Percentiles rank a stretch among this genome's conserved stretches.
Evolutionary conservation across 495 filamentous ascomycete species (phyloP).

Genomic region (Trichocladium uniseriatum): DNA sequence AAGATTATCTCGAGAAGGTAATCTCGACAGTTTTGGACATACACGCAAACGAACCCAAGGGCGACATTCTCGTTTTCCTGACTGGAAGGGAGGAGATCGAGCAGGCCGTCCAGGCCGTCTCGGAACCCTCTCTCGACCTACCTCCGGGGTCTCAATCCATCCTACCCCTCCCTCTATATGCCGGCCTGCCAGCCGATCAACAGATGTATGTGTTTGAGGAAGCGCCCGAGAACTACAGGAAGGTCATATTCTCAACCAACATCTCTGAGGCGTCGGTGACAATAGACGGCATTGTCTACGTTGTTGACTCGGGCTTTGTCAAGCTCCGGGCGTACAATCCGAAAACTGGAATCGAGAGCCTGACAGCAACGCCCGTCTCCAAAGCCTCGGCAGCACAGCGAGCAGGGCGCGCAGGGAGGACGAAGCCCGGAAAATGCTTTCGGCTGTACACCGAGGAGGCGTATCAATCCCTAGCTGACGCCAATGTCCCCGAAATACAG

Average conservation of each 20-base stretch:
- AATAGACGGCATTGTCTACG: slow-evolving; percentile 87
- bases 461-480: slow-evolving; percentile 60
- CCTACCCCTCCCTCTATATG: slow-evolving; percentile 76
- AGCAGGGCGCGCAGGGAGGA: slow-evolving; percentile 83
- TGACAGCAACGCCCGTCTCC: slow-evolving; percentile 82
- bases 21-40: slow-evolving; percentile 90
- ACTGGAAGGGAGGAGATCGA: slow-evolving; percentile 95
- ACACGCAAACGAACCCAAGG: slow-evolving; percentile 75
- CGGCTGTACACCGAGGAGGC: slow-evolving; percentile 78
- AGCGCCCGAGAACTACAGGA: slow-evolving; percentile 73
- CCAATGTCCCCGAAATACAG: slow-evolving; percentile 84
- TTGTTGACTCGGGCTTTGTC: slow-evolving; percentile 86
- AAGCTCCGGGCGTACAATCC: slow-evolving; percentile 88
- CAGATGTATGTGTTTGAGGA: slow-evolving; percentile 91
- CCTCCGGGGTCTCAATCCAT: slow-evolving; percentile 61
- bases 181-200: slow-evolving; percentile 78
- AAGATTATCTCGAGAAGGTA: slow-evolving; percentile 83
- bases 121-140: slow-evolving; percentile 67
- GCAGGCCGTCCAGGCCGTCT: slow-evolving; percentile 62
- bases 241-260: slow-evolving; percentile 91
- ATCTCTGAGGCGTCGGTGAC: slow-evolving; percentile 95
- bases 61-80: slow-evolving; percentile 87
- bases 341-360: slow-evolving; percentile 75
- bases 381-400: slow-evolving; percentile 90
- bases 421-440: slow-evolving; percentile 90